Evolutionary conservation across 257 asterid species (phyloP).

Genomic region (Galeopsis tetrahit): DNA sequence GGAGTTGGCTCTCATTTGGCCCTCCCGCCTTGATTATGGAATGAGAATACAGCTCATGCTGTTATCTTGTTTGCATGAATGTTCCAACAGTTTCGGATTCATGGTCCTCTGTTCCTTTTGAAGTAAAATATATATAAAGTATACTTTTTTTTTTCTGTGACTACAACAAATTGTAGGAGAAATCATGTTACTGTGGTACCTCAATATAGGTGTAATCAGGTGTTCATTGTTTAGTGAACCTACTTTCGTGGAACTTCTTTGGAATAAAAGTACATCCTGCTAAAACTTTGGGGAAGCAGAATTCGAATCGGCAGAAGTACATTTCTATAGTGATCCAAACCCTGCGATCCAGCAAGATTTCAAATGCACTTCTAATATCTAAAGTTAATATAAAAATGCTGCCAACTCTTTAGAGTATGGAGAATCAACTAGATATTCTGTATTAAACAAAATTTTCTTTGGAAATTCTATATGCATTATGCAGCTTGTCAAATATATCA

Average conservation of each 20-base stretch:
- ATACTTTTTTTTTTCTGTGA: neutral
- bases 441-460: neutral
- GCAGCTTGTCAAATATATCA: slow-evolving; percentile 16
- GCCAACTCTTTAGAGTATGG: neutral
- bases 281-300: slow-evolving; percentile 17
- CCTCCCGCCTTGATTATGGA: neutral
- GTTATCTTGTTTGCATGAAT: slow-evolving; percentile 55
- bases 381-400: neutral
- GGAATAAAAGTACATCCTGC: slow-evolving; percentile 7
- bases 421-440: neutral
- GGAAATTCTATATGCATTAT: slow-evolving; percentile 8
- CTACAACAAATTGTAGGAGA: neutral
- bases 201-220: neutral
- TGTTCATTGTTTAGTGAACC: neutral
- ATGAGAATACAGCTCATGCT: slow-evolving; percentile 24
- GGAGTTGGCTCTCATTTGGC: neutral
- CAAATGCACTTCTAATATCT: neutral
- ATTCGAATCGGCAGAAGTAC: slow-evolving; percentile 4
- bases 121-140: neutral
- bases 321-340: slow-evolving; percentile 6
- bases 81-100: neutral
- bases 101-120: neutral
- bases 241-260: slow-evolving; percentile 17
- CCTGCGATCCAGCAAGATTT: neutral
- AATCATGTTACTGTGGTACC: neutral